Evolutionary conservation across 257 asterid genomes (phyloP).

Genomic region (Cynanchum wilfordii): DNA sequence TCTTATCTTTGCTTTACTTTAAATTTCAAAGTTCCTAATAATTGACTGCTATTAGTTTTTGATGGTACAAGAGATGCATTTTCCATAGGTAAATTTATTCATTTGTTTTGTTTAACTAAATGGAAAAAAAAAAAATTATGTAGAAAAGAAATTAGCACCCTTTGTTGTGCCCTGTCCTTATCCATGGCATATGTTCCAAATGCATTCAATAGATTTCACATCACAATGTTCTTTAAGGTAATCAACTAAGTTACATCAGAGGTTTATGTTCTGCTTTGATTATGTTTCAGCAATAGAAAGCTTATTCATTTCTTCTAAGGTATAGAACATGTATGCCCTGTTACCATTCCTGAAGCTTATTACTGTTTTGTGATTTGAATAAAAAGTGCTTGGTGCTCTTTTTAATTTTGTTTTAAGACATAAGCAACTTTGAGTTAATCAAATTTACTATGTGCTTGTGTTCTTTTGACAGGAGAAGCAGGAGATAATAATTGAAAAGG

Average conservation of each 20-base stretch:
- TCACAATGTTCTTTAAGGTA: not conserved
- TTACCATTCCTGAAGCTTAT: not conserved
- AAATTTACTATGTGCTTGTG: slow-evolving; percentile 5
- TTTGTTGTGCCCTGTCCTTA: not conserved
- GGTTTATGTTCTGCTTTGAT: not conserved
- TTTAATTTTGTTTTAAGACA: not conserved
- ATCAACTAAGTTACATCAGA: not conserved
- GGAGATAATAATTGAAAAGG: slow-evolving; percentile 89
- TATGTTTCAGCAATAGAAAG: not conserved
- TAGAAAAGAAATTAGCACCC: not conserved
- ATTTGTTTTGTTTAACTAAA: not conserved
- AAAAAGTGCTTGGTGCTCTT: not conserved
- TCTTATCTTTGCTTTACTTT: not conserved
- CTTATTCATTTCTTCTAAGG: not conserved
- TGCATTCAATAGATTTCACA: not conserved
- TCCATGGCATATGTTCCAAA: not conserved
- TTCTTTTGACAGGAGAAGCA: slow-evolving; percentile 65
- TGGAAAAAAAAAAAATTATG: not conserved
- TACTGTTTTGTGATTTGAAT: not conserved
- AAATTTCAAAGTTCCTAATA: not conserved
- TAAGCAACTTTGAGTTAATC: not conserved
- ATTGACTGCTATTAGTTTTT: not conserved
- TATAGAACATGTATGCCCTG: not conserved
- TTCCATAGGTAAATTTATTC: not conserved
- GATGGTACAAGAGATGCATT: not conserved